phyloP scores from a whole-genome alignment of 306 rosid genomes.

The Mimosa pudica region DNA sequence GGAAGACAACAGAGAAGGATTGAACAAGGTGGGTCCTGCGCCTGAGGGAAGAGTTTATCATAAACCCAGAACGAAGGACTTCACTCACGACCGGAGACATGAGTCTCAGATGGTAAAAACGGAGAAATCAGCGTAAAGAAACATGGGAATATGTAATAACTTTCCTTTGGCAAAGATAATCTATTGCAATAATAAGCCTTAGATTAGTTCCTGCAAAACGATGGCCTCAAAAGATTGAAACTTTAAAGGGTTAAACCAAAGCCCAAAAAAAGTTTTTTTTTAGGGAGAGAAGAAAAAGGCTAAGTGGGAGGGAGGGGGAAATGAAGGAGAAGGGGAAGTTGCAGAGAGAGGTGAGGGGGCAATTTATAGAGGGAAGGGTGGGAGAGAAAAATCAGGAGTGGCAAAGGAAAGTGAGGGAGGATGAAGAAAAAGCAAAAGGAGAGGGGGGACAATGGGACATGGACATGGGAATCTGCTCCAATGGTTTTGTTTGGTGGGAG shows the following conservation, averaged over 20 bases:
- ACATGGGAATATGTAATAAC: background rate
- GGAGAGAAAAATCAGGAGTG: background rate
- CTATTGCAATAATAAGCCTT: constrained; percentile 1
- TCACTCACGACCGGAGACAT: constrained; percentile 87
- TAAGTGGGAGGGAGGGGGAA: background rate
- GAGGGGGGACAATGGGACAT: no score
- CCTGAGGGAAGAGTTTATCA: constrained; percentile 73
- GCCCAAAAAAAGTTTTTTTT: background rate
- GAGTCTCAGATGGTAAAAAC: constrained; percentile 51
- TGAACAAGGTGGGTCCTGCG: constrained; percentile 92
- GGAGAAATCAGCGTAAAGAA: constrained; percentile 38
- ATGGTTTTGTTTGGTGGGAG: constrained; percentile 43
- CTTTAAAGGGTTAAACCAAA: background rate
- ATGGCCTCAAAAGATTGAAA: background rate
- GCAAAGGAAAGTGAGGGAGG: background rate
- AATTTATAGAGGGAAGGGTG: constrained; percentile 53
- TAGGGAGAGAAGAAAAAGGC: background rate
- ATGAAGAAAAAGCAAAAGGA: constrained; percentile 5
- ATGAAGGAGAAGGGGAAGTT: constrained; percentile 41
- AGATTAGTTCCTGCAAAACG: constrained; percentile 15
- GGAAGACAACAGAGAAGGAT: constrained; percentile 90
- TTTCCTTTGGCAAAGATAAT: background rate
- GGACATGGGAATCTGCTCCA: constrained; percentile 55
- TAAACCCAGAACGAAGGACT: constrained; percentile 79
- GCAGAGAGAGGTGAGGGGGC: constrained; percentile 18